Base-by-base conservation (phyloP, 1,139 yeast genomes). In the Candida sp. region DNA sequence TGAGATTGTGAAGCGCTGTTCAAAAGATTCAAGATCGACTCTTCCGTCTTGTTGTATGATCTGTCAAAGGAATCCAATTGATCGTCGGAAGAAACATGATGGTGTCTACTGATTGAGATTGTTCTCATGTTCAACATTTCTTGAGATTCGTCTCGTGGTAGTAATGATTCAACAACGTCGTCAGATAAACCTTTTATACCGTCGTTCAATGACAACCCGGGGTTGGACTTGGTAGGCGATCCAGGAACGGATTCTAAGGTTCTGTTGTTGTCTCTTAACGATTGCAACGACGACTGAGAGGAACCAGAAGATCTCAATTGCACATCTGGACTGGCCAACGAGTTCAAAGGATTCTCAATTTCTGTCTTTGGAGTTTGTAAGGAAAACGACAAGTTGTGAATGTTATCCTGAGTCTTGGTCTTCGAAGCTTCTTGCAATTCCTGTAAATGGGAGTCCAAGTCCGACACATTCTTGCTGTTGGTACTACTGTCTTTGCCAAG, bases 151-250 rank as follows among this genome's bases (percentile, higher is more conserved):
- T 55, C 56, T 25, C 48, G 48, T 5, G 76, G 77, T 23, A 75
- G 63, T 49, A 75, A 63, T 47, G 67, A 60, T 47, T 68, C 75
- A 8, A 77, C 78, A 47, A 73, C 51, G 32, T 69, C 68, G 55
- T 76, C 78, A 1, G 80, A 63, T 49, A 77, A 72, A 1, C 81
- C 81, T 53, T 73, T 75, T 31, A 77, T 73, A 8, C 82, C 82
- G 57, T 77, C 80, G 54, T 73, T 73, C 50, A 77, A 62, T 51
- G 69, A 66, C 3, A 75, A 56, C 2, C 81, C 80, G 33, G 62
- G 65, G 26, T 63, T 60, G 3, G 65, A 54, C 12, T 58, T 58
- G 2, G 54, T 53, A 11, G 60, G 61, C 28, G 62, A 60, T 12
- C 63, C 62, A 7, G 57, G 54, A 5, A 64, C 58, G 1, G 77